These are phyloP conservation scores for Blastobotrys peoriensis DNA, from an alignment of 805 yeast species.

Conservation along the genomic window DNA sequence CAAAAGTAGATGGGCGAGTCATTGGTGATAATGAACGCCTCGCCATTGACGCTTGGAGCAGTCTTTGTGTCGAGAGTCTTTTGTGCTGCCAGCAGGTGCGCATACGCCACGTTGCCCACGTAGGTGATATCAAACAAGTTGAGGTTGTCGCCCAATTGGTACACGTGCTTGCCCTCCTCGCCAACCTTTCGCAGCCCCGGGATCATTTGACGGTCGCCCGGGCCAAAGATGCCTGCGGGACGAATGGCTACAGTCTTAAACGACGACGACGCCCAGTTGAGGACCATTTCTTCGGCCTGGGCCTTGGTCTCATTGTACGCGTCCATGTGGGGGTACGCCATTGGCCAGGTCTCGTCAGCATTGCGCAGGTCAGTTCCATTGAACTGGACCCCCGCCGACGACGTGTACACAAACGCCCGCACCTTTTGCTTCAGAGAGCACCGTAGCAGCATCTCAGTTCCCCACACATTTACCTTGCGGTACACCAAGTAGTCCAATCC, in stretches of 20 bases:
- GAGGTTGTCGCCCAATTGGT: constrained; percentile 91
- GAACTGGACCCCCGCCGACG: constrained; percentile 95
- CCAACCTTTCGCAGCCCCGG: constrained; percentile 88
- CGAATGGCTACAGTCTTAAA: constrained; percentile 80
- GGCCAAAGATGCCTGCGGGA: constrained; percentile 98
- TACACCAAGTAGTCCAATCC: constrained; percentile 78
- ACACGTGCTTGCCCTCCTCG: constrained; percentile 75
- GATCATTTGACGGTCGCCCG: constrained; percentile 94
- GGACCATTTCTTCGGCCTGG: constrained; percentile 75
- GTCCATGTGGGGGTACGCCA: constrained; percentile 89
- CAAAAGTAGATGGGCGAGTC: constrained; percentile 94
- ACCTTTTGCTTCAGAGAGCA: constrained; percentile 48
- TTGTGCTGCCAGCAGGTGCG: constrained; percentile 89
- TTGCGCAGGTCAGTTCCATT: constrained; percentile 89
- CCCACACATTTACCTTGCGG: constrained; percentile 84
- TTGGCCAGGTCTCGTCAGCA: constrained; percentile 93
- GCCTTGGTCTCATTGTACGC: constrained; percentile 96
- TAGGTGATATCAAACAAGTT: constrained; percentile 95
- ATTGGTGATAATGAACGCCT: constrained; percentile 84
- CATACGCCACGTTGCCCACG: constrained; percentile 97
- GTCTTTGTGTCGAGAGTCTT: constrained; percentile 46
- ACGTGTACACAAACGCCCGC: constrained; percentile 78
- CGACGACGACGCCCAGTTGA: constrained; percentile 50
- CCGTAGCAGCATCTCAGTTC: constrained; percentile 69
- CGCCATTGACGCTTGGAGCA: constrained; percentile 60